phyloP scores from a whole-genome alignment of 2,329 filamentous ascomycete genomes.

The Tolypocladium inflatum region DNA sequence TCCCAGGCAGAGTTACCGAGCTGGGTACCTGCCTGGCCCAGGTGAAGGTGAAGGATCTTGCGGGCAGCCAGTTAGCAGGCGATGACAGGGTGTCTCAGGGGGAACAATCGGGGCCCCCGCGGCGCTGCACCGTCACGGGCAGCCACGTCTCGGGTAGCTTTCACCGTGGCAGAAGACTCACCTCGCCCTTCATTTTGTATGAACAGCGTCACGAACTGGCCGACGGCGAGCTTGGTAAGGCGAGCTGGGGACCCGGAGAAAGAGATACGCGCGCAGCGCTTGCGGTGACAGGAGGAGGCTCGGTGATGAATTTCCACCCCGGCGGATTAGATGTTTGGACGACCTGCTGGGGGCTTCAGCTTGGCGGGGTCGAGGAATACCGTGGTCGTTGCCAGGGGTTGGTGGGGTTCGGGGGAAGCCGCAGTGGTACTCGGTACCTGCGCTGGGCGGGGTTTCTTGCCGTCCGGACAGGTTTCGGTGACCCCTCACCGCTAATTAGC shows the following conservation, averaged over 20 bases:
- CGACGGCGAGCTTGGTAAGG: slow-evolving; percentile 11
- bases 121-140: background rate
- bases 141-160: background rate
- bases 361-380: background rate
- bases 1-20: slow-evolving; percentile 69
- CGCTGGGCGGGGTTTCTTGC: no score
- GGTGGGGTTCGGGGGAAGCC: background rate
- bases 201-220: slow-evolving; percentile 7
- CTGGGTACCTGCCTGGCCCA: slow-evolving; percentile 63
- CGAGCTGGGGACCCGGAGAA: slow-evolving; percentile 9
- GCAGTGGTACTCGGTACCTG: slow-evolving; percentile 2
- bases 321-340: background rate
- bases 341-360: background rate
- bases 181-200: slow-evolving; percentile 48
- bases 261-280: slow-evolving; percentile 25
- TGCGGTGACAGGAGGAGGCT: slow-evolving; percentile 16
- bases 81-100: slow-evolving; percentile 1
- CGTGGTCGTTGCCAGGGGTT: background rate
- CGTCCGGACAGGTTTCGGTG: background rate
- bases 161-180: slow-evolving; percentile 19
- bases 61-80: slow-evolving; percentile 8
- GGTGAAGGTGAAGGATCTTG: slow-evolving; percentile 54
- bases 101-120: background rate
- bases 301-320: slow-evolving; percentile 23
- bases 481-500: slow-evolving; percentile 6